Evolutionary conservation across 305 asterid genomes (phyloP), one percentile per base, ranked within the genome.

Genomic region (Monarda citriodora): DNA sequence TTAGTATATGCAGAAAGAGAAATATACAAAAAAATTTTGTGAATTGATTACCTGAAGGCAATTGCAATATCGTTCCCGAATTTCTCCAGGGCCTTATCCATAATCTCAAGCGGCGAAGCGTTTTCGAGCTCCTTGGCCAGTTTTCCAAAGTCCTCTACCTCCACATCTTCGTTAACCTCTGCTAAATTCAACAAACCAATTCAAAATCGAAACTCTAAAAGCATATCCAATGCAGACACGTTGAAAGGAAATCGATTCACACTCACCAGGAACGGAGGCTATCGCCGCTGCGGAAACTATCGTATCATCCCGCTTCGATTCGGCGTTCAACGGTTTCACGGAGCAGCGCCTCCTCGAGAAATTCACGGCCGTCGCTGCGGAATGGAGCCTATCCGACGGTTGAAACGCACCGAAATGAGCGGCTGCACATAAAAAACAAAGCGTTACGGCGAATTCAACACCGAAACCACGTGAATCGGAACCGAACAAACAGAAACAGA

Each of bases 51-150:
- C 99, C 99, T 90, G 72, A 94, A 94, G 63, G 99, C 99, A 71
- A 94, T 94, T n/a, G 99, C 99, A 20, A 94, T 84, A 21, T 88
- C 97, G 69, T 84, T 68, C 18, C 99, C 99, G 63, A 88, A 94
- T 67, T 75, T 91, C 75, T 82, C 88, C 13, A 94, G 96, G 45
- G 99, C 97, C 67, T 71, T 86, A 41, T 94, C 99, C 89, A 94
- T 88, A 52, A 94, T 88, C 84, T 88, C 93, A 12, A 94, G 96
- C 13, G 99, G 98, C 23, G 99, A 94, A 40, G 97, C 93, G 74
- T 83, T 72, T 34, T 73, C 86, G 55, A 94, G 95, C 63, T 75
- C 88, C 72, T 72, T 66, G 6, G 87, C 88, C 84, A 94, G 67
- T 73, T 82, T 76, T 17, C 75, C 94, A 52, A 66, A 86, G 67